Evolutionary conservation across 768 basidiomycete genomes (phyloP).

Genomic region (Leccinum ochraceum): DNA sequence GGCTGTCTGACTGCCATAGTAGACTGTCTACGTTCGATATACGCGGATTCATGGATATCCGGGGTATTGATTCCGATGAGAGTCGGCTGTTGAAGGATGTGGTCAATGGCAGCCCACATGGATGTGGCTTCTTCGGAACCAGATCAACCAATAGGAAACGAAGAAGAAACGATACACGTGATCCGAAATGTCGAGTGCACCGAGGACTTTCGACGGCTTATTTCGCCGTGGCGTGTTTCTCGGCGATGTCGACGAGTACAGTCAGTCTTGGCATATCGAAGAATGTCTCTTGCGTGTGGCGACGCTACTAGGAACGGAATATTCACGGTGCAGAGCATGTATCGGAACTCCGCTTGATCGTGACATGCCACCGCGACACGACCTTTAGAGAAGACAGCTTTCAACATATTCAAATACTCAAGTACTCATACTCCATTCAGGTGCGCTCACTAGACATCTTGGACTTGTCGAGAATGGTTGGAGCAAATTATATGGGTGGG

Average conservation of each 20-base stretch:
- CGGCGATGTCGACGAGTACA: constrained; percentile 1
- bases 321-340: too few species aligned
- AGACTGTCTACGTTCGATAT: neutral
- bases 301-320: too few species aligned
- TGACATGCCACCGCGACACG: neutral
- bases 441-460: neutral
- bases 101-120: constrained; percentile 30
- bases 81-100: constrained; percentile 27
- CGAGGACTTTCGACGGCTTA: constrained; percentile 26
- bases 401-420: neutral
- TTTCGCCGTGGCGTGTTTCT: constrained; percentile 8
- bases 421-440: neutral
- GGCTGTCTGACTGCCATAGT: constrained; percentile 10
- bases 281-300: neutral
- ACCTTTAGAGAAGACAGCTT: neutral
- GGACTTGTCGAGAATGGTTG: constrained; percentile 44
- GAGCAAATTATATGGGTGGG: constrained; percentile 79
- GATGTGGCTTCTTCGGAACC: constrained; percentile 19
- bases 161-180: constrained; percentile 12
- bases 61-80: constrained; percentile 23
- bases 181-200: constrained; percentile 27
- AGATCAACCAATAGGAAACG: constrained; percentile 7
- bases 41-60: neutral
- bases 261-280: constrained; percentile 4
- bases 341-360: neutral